These are phyloP conservation scores for Mucor indicus DNA, from an alignment of 371 early-diverging fungal genomes.

Conservation along the genomic window DNA sequence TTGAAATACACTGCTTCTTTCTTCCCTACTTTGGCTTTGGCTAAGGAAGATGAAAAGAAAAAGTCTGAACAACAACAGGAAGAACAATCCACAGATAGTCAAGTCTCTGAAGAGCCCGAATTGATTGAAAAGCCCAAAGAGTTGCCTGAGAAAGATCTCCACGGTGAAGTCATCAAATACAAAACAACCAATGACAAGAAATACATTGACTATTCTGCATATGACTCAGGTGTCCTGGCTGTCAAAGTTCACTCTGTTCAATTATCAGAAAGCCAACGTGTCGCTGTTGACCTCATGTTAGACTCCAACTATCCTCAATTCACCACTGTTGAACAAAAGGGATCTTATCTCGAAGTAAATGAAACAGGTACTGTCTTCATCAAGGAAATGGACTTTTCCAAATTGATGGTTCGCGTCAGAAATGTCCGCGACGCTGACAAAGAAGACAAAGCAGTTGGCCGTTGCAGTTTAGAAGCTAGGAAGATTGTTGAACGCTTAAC, in stretches of 20 bases:
- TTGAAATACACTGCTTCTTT: conserved; percentile 69
- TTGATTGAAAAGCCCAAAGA: conserved; percentile 26
- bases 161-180: conserved; percentile 41
- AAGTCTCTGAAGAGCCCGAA: conserved; percentile 28
- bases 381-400: conserved; percentile 50
- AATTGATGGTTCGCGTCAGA: conserved; percentile 30
- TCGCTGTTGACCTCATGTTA: conserved; percentile 31
- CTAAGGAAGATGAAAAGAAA: conserved; percentile 26
- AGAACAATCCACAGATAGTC: conserved; percentile 6
- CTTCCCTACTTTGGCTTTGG: conserved; percentile 65
- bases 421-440: conserved; percentile 33
- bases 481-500: conserved; percentile 22
- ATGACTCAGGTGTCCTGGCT: conserved; percentile 46
- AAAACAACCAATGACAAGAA: conserved; percentile 27
- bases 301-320: conserved; percentile 47
- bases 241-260: conserved; percentile 36
- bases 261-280: conserved; percentile 20
- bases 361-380: conserved; percentile 49
- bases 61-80: conserved; percentile 12
- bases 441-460: conserved; percentile 28
- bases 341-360: conserved; percentile 30
- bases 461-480: conserved; percentile 22
- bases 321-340: conserved; percentile 36
- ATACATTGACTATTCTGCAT: conserved; percentile 31
- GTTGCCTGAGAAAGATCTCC: conserved; percentile 43